A percentile compares a stretch with the other conserved stretches of the same genome.
Conservation (phyloP, 169 alveolate genomes). For the Neospora caninum region DNA sequence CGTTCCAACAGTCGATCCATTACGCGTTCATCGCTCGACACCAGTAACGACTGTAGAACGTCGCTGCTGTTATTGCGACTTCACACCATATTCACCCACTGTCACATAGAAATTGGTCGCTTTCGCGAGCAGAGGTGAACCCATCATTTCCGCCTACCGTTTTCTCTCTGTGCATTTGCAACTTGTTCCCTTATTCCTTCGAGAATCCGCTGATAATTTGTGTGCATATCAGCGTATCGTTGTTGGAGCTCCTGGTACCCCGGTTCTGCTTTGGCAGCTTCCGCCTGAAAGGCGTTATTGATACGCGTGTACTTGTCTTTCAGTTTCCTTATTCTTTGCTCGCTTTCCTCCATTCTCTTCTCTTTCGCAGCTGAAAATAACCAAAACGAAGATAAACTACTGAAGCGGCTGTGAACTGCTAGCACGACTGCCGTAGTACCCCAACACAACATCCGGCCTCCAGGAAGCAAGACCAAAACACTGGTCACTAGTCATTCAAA, state of each 20-base stretch:
- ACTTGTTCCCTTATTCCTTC: slow-evolving; percentile 2
- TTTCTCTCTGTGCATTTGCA: slow-evolving; percentile 15
- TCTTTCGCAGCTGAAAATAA: background rate
- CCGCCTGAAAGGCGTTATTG: background rate
- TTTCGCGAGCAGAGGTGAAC: no score
- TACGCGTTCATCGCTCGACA: no score
- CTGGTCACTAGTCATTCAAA: no score
- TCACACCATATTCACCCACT: background rate
- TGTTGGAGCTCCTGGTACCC: slow-evolving; percentile 23
- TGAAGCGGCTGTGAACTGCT: background rate
- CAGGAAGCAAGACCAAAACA: no score
- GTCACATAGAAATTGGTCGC: background rate
- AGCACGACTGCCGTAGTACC: no score
- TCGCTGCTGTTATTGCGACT: no score
- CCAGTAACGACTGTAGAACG: no score
- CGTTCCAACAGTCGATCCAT: no score
- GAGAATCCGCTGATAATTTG: background rate
- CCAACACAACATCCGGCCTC: no score
- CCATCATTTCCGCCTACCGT: background rate
- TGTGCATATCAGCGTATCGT: slow-evolving; percentile 14
- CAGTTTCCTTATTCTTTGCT: background rate
- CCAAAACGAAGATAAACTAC: no score
- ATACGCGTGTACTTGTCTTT: background rate
- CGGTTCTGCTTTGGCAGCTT: slow-evolving; percentile 30
- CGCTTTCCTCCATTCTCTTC: background rate